Base-by-base conservation (phyloP, 148 eudicot species). In the Rhododendron henanense region DNA sequence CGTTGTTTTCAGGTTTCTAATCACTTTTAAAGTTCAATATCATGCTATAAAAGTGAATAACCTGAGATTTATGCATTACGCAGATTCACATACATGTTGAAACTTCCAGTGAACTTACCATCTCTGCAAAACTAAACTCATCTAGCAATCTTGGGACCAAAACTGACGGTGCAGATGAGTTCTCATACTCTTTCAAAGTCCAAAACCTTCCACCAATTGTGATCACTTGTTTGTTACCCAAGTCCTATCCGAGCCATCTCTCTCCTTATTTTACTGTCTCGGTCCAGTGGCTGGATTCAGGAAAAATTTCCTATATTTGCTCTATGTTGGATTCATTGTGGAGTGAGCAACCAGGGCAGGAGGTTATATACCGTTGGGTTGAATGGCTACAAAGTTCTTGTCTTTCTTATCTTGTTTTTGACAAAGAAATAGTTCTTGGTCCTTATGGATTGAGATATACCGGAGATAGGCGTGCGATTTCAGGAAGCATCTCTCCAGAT, bases 281-380 rank as follows among this genome's bases (percentile, higher is more conserved):
- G 57, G 98, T 91, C 81, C 94, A 93, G 89, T 97, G 98, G 99
- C 88, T 97, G 87, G 87, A 89, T 87, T 89, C 93, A 84, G 85
- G 87, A 73, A 88, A 88, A 69, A 93, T 95, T 85, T 93, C 98
- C 45, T 61, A 82, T 83, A 90, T 94, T 73, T 97, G 99, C 89
- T 84, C 88, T 51, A 84, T 91, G 94, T 89, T 97, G 75, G 99
- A 97, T 89, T 90, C 91, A 53, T 86, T 97, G 84, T 97, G 99
- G 99, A 89, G 87, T 37, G 95, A 94, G 78, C 98, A 94, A 85
- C 89, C 89, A 84, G 95, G 95, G 39, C 98, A 95, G 86, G 99
- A 95, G 87, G 92, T 95, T 86, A 81, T 95, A 75, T 97, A 90
- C 85, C 92, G 86, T 67, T 97, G 99, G 99, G 93, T 92, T 81